These are phyloP conservation scores for Haematococcus lacustris DNA, from an alignment of 139 green algal species.

Conservation along the genomic window DNA sequence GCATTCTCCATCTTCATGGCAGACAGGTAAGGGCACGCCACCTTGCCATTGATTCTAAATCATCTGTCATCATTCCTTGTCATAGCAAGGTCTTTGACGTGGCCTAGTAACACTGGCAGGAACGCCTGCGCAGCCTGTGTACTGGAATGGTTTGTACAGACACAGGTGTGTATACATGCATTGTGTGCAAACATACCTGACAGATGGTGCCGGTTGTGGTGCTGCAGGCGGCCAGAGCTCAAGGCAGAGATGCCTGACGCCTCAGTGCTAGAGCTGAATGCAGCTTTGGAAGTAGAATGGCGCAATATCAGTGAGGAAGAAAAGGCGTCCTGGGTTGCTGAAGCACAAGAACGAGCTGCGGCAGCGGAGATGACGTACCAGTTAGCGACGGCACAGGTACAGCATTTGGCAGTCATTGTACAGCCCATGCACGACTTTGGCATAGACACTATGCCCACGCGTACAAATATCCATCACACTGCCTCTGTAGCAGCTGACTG, in stretches of 20 bases:
- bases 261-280: not conserved
- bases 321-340: conserved; percentile 8
- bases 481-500: not conserved
- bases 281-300: not conserved
- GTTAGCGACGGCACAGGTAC: not conserved
- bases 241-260: not conserved
- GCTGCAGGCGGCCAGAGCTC: not conserved
- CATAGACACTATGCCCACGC: not conserved
- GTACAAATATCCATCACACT: not conserved
- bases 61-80: not conserved
- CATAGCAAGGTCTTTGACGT: not conserved
- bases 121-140: not conserved
- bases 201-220: not conserved
- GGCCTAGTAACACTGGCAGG: not conserved
- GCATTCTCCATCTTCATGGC: no score
- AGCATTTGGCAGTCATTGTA: not conserved
- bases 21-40: not conserved
- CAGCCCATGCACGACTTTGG: not conserved
- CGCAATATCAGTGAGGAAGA: conserved; percentile 3
- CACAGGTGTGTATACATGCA: not conserved
- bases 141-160: not conserved
- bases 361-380: not conserved
- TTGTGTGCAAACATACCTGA: not conserved
- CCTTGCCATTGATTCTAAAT: not conserved
- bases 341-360: conserved; percentile 8